Evolutionary conservation across 2,329 filamentous ascomycete species (phyloP), one percentile per base, ranked within the genome.

Genomic region (Hypoxylon sp.): DNA sequence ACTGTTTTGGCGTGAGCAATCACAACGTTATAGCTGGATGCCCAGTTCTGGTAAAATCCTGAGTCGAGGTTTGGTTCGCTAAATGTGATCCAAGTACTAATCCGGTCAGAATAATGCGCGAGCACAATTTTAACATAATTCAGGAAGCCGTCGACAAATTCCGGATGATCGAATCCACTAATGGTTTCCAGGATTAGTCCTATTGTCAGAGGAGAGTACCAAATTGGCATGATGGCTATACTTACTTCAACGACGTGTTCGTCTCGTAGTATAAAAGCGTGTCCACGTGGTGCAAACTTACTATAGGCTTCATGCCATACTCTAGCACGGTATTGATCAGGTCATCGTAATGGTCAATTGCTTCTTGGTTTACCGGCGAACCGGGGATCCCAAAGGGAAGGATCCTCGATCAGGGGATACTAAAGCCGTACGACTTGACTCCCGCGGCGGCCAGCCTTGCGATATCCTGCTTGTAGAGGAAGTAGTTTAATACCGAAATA

Each of bases 381-480:
- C 75, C 76, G 0, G 74, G 74, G 6, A 77, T 55, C 0, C 73
- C 75, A 55, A 82, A 82, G 0, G 80, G 79, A 7, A 82, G 60
- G 29, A 82, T 78, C 4, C 79, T 68, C 1, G 76, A 71, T 78
- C 79, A 82, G 0, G 77, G 67, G 44, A 82, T 78, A 3, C 74
- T 77, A 54, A 81, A 81, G 2, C 76, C 75, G 62, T 79, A 81
- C 37, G 79, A 75, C 32, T 73, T 72, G 6, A 79, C 72, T 0
- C 79, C 79, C 64, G 82, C 72, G 2, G 75, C 71, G 1, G 78
- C 78, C 6, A 82, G 69, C 0, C 78, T 72, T 49, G 76, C 78
- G 31, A 82, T 80, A 30, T 82, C 77, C 64, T 81, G 79, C 63
- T 81, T 81, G 59, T 81, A 82, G 5, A 79, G 65, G 52, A 79